Evolutionary conservation across 352 stramenopile species (phyloP).

Genomic region (Phytopythium sindhum): DNA sequence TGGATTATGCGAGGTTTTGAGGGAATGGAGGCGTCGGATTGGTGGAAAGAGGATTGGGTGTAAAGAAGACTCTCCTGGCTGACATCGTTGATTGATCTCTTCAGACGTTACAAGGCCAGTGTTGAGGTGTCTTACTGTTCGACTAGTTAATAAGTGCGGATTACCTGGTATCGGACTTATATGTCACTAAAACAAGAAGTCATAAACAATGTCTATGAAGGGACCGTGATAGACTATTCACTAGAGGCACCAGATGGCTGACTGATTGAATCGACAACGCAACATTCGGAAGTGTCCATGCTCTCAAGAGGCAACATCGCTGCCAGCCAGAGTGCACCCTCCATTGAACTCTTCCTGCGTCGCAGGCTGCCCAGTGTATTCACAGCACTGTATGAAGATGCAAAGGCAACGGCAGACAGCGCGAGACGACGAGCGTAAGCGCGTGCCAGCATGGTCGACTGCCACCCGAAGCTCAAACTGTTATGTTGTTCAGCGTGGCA

Average conservation of each 20-base stretch:
- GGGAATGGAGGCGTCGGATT: background rate
- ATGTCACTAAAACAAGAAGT: background rate
- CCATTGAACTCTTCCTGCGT: no score
- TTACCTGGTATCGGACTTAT: background rate
- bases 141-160: background rate
- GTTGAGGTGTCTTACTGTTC: background rate
- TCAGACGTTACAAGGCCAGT: background rate
- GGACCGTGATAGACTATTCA: background rate
- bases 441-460: no score
- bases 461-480: no score
- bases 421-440: background rate
- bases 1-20: background rate
- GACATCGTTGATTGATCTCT: background rate
- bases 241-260: no score
- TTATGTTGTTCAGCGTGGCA: background rate
- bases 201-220: no score
- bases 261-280: no score
- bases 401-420: background rate
- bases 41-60: constrained; percentile 1
- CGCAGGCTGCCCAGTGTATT: no score
- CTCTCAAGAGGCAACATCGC: no score
- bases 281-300: no score
- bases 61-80: background rate
- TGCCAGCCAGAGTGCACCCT: background rate
- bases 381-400: no score